A percentile compares a stretch with the other conserved stretches of the same genome.
phyloP scores from a whole-genome alignment of 2,329 filamentous ascomycete species.

The Talaromyces albobiverticillius region DNA sequence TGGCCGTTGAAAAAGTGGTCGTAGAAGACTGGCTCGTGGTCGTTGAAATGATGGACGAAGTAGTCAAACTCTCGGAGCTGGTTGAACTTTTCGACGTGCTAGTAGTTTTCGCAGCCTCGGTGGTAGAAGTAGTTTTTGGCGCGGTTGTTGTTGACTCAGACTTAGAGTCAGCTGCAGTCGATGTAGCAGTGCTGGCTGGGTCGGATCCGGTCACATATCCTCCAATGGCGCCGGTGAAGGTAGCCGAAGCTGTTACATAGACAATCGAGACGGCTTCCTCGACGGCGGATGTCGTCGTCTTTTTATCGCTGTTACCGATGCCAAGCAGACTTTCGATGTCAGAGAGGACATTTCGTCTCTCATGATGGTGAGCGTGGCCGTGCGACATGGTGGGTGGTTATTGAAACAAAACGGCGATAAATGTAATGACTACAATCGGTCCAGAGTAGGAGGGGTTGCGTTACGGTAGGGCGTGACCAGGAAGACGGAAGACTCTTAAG shows the following conservation, averaged over 20 bases:
- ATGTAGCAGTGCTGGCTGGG: constrained; percentile 17
- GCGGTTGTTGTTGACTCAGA: constrained; percentile 1
- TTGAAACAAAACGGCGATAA: background rate
- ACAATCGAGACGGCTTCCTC: constrained; percentile 31
- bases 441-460: background rate
- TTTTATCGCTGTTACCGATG: background rate
- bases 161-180: constrained; percentile 13
- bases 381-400: constrained; percentile 10
- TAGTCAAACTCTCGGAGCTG: background rate
- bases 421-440: background rate
- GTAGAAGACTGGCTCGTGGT: constrained; percentile 6
- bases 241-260: constrained; percentile 52
- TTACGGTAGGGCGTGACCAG: background rate
- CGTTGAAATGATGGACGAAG: constrained; percentile 5
- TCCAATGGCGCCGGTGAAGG: constrained; percentile 51
- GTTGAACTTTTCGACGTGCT: constrained; percentile 1
- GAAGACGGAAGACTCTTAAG: background rate
- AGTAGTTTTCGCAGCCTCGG: constrained; percentile 1
- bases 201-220: constrained; percentile 42
- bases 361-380: constrained; percentile 11
- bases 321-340: constrained; percentile 9
- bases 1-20: constrained; percentile 13
- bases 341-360: constrained; percentile 3
- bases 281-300: background rate
- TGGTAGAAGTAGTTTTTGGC: constrained; percentile 2